Conservation (phyloP, 371 early-diverging fungal species). For the Batrachochytrium dendrobatidis region DNA sequence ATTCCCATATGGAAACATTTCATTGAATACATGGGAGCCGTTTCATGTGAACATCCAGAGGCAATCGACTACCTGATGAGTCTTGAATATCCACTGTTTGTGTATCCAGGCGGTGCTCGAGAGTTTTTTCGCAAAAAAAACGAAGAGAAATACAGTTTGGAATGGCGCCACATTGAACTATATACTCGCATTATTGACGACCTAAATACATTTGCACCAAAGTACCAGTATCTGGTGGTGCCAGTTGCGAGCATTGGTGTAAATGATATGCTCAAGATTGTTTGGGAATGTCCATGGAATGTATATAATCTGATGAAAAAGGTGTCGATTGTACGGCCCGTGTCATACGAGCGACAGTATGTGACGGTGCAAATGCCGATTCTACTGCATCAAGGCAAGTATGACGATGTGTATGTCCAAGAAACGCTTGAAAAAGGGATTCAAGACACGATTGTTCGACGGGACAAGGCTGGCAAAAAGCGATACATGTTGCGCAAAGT, state of each 20-base stretch:
- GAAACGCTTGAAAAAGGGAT: background rate
- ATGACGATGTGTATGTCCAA: background rate
- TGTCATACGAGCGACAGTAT: conserved; percentile 13
- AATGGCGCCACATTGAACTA: conserved; percentile 3
- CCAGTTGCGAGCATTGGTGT: conserved; percentile 11
- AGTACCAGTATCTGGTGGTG: conserved; percentile 2
- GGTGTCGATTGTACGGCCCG: conserved; percentile 7
- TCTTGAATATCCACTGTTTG: conserved; percentile 10
- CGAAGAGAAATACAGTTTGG: background rate
- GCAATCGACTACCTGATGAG: conserved; percentile 3
- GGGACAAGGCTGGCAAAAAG: background rate
- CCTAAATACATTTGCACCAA: background rate
- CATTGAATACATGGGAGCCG: conserved; percentile 23
- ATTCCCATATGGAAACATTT: conserved; percentile 27
- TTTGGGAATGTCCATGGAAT: conserved; percentile 8
- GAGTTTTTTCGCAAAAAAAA: conserved; percentile 11
- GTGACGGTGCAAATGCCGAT: background rate
- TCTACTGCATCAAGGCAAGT: background rate
- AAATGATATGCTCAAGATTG: conserved; percentile 10
- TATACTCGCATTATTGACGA: background rate
- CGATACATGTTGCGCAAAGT: background rate
- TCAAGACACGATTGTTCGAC: background rate
- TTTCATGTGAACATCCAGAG: conserved; percentile 5
- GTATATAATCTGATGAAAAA: conserved; percentile 2
- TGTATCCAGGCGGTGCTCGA: conserved; percentile 19